Base-by-base conservation (phyloP, 192 early-diverging fungal species). In the Pilaira anomala region DNA sequence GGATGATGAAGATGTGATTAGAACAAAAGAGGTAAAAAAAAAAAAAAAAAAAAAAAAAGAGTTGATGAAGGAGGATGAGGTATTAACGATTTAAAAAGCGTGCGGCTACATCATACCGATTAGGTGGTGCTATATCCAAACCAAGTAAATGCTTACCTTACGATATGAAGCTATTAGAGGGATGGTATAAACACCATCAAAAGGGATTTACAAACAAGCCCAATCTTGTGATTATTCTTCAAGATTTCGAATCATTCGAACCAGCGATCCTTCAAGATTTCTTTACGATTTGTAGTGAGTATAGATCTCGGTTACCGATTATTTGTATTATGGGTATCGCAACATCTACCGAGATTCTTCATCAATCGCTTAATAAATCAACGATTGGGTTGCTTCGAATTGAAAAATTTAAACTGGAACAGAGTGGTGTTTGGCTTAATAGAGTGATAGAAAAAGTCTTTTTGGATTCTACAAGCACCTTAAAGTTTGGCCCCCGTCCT, bases 191-290 rank as follows among this genome's bases (percentile, higher is more conserved):
- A 52, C 21, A 13, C 2, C 39, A 42, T 36, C 22, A 28, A 2
- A 33, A 22, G n/a, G 33, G 22, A 16, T 6, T 25, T 40, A 41
- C 18, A 11, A 36, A 42, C 66, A 13, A n/a, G 0, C 72, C 76
- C 2, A 83, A 76, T 14, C 48, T 93, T 2, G 88, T 93, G 3
- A 68, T 94, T 22, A 85, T 93, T 28, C 63, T 97, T 48, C 88
- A 93, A 62, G 92, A 97, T 66, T 91, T 93, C 76, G 94, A 97
- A 66, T 80, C 86, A 42, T 94, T 97, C 56, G 79, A 85, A 33
- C 79, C 86, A 7, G 65, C 67, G 13, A 76, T 93, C 0, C 79
- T 94, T 5, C 82, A 92, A 57, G 85, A 91, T 61, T 82, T 94
- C 65, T 80, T 95, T 54, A 80, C 78, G 18, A 86, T 89, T 26